A percentile compares a stretch with the other conserved stretches of the same genome.
Evolutionary conservation across 306 rosid species (phyloP).

Genomic region (Crataegus laevigata): DNA sequence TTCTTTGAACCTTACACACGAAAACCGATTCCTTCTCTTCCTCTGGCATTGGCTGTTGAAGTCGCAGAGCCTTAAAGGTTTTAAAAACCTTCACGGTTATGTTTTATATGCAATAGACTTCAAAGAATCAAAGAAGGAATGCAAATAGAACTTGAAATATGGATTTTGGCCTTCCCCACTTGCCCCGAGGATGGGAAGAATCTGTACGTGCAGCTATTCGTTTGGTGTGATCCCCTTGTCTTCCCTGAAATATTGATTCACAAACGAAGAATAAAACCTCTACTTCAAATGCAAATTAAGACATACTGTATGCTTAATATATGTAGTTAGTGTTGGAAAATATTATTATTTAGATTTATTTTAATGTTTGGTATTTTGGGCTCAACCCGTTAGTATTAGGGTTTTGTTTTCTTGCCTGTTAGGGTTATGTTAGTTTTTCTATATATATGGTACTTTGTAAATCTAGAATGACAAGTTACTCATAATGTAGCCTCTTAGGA

Average conservation of each 20-base stretch:
- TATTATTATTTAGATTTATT: too few relatives aligned
- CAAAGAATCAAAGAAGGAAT: constrained; percentile 76
- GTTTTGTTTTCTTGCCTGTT: too few relatives aligned
- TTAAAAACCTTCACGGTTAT: not conserved
- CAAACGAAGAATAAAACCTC: not conserved
- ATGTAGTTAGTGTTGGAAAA: too few relatives aligned
- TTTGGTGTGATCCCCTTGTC: constrained; percentile 39
- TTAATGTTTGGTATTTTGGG: too few relatives aligned
- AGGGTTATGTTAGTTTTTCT: too few relatives aligned
- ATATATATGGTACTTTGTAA: too few relatives aligned
- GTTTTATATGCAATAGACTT: constrained; percentile 26
- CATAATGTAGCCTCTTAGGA: too few relatives aligned
- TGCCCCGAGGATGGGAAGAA: constrained; percentile 20
- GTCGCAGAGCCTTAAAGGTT: constrained; percentile 11
- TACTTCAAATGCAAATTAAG: not conserved
- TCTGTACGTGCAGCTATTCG: constrained; percentile 33
- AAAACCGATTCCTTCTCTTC: not conserved
- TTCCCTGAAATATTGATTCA: constrained; percentile 36
- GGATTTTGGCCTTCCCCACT: constrained; percentile 57
- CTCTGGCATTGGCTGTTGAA: not conserved
- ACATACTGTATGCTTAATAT: not conserved
- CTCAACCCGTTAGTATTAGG: too few relatives aligned
- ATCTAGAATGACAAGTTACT: too few relatives aligned
- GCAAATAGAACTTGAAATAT: constrained; percentile 82
- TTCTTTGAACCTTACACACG: not conserved